Base-by-base conservation (phyloP, 176 grass and related monocot species). In the Oryza coarctata region DNA sequence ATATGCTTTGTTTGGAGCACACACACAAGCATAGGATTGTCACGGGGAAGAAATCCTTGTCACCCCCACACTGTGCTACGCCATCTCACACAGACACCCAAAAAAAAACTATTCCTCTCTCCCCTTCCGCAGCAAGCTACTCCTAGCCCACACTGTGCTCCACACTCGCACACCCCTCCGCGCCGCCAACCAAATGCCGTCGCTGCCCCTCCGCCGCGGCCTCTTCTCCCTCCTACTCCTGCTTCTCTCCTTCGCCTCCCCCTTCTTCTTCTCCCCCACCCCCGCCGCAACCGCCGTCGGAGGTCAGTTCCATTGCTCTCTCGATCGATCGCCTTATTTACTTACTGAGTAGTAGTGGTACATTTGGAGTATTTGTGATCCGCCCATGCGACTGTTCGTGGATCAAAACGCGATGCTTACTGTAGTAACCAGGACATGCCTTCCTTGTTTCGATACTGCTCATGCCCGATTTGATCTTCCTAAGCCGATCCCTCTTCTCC, bases 261-360 rank as follows among this genome's bases (percentile, higher is more conserved):
- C 83, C 7, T 45, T 39, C 79, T 76, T 88, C 64, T 64, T 90
- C 82, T 84, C 84, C 57, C 35, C 83, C 20, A 70, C 5, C 80
- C 93, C 52, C 40, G 63, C 65, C 40, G 83, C 84, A 29, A 79
- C 20, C 20, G 85, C 89, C 83, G 90, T 92, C 67, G 93, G 93
- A 88, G 93, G 93, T 96, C 39, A 88, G 74, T 39, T 30, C 55
- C 30, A 18, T 52, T 36, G 35, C 35, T 28, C 26, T 22, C 1
- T 14, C 31, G 2, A 7, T 0, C 71, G 36, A 27, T 44, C 41
- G 40, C 26, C 8, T 27, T 71, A 4, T 73, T 49, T 49, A 29
- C 1, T n/a, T 33, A 33, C 3, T 2, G 1, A 33, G 32, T 33
- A 33, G 7, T 9, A 58, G 12, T 20, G 0, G 5, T 52, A 52